Evolutionary conservation across 768 basidiomycete species (phyloP).

Genomic region (Phylloporus arenicola): DNA sequence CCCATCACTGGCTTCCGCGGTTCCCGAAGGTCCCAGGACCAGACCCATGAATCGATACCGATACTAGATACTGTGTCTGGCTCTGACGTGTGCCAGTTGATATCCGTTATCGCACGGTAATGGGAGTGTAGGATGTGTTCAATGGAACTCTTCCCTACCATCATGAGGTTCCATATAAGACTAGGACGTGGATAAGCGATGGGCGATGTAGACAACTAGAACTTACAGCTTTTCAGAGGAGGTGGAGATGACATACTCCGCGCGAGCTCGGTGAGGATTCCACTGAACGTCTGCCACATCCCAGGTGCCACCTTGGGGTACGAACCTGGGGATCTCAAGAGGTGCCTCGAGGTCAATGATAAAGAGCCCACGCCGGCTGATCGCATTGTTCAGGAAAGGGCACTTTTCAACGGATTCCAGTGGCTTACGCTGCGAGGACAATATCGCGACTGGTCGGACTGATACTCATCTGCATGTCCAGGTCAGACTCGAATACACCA

Average conservation of each 20-base stretch:
- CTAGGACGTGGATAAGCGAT: constrained; percentile 30
- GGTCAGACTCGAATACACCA: neutral
- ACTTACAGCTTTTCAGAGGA: constrained; percentile 83
- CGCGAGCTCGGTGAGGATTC: constrained; percentile 76
- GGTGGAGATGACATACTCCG: constrained; percentile 82
- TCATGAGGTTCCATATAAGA: constrained; percentile 90
- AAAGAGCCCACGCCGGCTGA: constrained; percentile 81
- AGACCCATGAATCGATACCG: constrained; percentile 90
- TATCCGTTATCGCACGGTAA: constrained; percentile 93
- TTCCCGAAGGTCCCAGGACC: constrained; percentile 87
- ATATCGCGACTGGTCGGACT: constrained; percentile 85
- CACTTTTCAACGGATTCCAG: neutral
- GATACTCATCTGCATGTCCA: constrained; percentile 71
- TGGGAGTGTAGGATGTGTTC: constrained; percentile 84
- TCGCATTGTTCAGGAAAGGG: neutral
- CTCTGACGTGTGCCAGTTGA: constrained; percentile 92
- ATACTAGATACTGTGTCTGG: constrained; percentile 85
- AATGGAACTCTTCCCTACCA: constrained; percentile 71
- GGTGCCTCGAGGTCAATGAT: constrained; percentile 92
- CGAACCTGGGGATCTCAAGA: constrained; percentile 81
- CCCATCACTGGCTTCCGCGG: constrained; percentile 68
- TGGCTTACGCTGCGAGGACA: constrained; percentile 77
- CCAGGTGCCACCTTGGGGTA: constrained; percentile 96
- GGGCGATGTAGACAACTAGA: neutral
- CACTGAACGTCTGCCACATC: constrained; percentile 91